These are phyloP conservation scores for Colletotrichum salicis DNA, from an alignment of 2,329 filamentous ascomycete genomes.

Conservation along the genomic window DNA sequence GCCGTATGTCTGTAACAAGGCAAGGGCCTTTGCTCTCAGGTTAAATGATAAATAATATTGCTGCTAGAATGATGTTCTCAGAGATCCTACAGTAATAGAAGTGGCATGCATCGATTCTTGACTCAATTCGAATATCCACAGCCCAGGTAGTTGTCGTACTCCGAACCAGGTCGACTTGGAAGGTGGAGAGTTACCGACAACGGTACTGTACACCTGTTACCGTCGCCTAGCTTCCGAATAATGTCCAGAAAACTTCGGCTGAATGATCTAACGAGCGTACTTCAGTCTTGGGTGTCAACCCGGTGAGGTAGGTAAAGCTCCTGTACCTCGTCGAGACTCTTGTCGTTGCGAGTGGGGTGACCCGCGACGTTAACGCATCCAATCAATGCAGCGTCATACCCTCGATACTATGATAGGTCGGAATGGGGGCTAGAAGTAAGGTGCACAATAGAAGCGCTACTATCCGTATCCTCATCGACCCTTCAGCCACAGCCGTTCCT, in stretches of 20 bases:
- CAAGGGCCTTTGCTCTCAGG: not conserved
- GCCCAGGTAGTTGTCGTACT: too few relatives aligned
- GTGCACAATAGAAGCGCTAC: not conserved
- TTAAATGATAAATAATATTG: not conserved
- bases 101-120: not conserved
- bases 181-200: too few relatives aligned
- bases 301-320: too few relatives aligned
- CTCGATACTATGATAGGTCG: not conserved
- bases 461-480: not conserved
- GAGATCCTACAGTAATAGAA: not conserved
- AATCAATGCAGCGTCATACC: not conserved
- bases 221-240: too few relatives aligned
- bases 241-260: too few relatives aligned
- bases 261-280: too few relatives aligned
- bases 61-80: not conserved
- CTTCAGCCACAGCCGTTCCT: too few relatives aligned
- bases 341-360: not conserved
- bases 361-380: not conserved
- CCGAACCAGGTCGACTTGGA: too few relatives aligned
- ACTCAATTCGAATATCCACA: too few relatives aligned
- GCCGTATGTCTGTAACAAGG: too few relatives aligned
- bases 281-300: too few relatives aligned
- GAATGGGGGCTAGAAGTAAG: not conserved
- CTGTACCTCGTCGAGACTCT: not conserved
- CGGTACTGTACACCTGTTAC: too few relatives aligned